Evolutionary conservation across 805 yeast species (phyloP), one percentile per base, ranked within the genome.

Genomic region (Pichia gijzeniarum): DNA sequence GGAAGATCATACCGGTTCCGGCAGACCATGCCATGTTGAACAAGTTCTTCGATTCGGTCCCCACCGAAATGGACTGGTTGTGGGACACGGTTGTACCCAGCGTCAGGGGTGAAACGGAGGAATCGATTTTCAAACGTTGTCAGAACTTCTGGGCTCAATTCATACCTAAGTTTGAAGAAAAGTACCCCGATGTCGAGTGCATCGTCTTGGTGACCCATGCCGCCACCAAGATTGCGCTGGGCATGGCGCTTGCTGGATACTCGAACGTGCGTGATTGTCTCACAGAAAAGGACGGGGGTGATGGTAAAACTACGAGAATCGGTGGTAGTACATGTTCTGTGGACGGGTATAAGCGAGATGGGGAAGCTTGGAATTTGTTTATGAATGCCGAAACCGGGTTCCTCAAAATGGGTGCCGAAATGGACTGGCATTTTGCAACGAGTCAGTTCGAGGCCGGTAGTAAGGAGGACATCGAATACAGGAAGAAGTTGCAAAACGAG

Each of bases 121-220:
- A 69, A 2, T 84, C 81, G n/a, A 73, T 91, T 30, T 80, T 81
- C 52, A 63, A 64, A 4, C 73, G 99, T 51, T 77, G 85, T 50
- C 51, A 60, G 19, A 35, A 45, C 7, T 83, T 87, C 48, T 69
- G 90, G 72, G 51, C 60, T 0, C 58, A 58, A 31, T 79, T 91
- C 53, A 62, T 87, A 2, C 77, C 81, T 2, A 69, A 66, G 41
- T 70, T 86, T 43, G 83, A 82, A 51, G 48, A 56, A 7, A 66
- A 72, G 48, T 74, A 66, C 55, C 95, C 95, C 0, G 67, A 78
- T 2, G 68, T 79, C 28, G 77, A 80, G 32, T 70, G 79, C 0
- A 68, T 93, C 7, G 56, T 93, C 19, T 66, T 91, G n/a, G 80
- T 87, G 22, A 80, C 95, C 4, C 98, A 93, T 65, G 99, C 98